phyloP scores from a whole-genome alignment of 345 rosid genomes.

The Pistacia atlantica region DNA sequence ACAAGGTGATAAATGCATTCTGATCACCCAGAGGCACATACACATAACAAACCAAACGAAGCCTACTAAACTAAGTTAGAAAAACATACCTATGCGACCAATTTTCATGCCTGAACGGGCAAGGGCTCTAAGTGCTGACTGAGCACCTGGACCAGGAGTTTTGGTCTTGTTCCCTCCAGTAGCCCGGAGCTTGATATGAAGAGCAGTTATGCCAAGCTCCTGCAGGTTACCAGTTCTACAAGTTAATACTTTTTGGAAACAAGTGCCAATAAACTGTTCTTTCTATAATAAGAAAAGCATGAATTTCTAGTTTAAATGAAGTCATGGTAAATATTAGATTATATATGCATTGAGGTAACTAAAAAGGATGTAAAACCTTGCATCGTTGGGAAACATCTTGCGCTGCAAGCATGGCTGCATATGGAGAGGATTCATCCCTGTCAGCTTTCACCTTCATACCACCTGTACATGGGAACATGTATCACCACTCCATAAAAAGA shows the following conservation, averaged over 20 bases:
- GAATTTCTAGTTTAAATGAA: not conserved
- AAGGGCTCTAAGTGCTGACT: slow-evolving; percentile 89
- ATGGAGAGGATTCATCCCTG: slow-evolving; percentile 92
- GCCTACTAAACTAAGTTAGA: not conserved
- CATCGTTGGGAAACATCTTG: slow-evolving; percentile 84
- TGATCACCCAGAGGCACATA: not conserved
- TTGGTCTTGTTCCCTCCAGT: slow-evolving; percentile 87
- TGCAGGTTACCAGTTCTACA: slow-evolving; percentile 17
- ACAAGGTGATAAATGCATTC: not conserved
- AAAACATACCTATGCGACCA: slow-evolving; percentile 73
- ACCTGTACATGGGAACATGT: slow-evolving; percentile 34
- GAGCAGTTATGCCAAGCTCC: slow-evolving; percentile 85
- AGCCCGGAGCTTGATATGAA: slow-evolving; percentile 87
- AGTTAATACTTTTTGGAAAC: not conserved
- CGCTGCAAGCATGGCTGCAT: slow-evolving; percentile 95
- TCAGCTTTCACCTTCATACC: slow-evolving; percentile 98
- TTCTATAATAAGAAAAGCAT: not conserved
- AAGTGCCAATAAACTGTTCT: not conserved
- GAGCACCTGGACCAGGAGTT: slow-evolving; percentile 92
- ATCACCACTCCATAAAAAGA: not conserved
- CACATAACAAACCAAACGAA: not conserved
- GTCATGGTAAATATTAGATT: not conserved
- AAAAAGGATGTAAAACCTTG: slow-evolving; percentile 49
- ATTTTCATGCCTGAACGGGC: slow-evolving; percentile 97
- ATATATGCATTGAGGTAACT: not conserved